phyloP scores from a whole-genome alignment of 2,329 filamentous ascomycete species.

The Mollisiaceae sp. region DNA sequence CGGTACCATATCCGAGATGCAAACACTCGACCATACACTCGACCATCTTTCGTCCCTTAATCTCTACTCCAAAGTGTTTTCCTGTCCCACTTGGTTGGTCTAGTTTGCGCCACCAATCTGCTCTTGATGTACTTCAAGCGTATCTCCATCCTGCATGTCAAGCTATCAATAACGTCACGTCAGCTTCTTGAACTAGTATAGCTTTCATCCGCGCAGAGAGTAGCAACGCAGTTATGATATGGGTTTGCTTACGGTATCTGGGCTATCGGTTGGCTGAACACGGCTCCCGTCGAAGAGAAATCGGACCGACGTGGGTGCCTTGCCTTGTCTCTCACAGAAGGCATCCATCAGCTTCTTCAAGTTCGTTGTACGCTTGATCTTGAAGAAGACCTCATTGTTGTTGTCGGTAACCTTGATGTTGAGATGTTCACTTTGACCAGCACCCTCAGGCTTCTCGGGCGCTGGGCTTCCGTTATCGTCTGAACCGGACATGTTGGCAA shows the following conservation, averaged over 20 bases:
- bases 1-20: slow-evolving; percentile 32
- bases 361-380: slow-evolving; percentile 96
- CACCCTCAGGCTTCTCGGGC: slow-evolving; percentile 40
- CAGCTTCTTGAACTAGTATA: background rate
- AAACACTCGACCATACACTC: slow-evolving; percentile 15
- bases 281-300: slow-evolving; percentile 97
- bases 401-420: slow-evolving; percentile 99
- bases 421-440: slow-evolving; percentile 72
- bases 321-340: slow-evolving; percentile 96
- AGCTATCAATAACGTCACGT: slow-evolving; percentile 61
- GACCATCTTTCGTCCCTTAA: background rate
- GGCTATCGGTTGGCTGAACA: slow-evolving; percentile 87
- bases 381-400: slow-evolving; percentile 99
- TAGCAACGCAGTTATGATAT: background rate
- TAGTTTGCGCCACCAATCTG: slow-evolving; percentile 77
- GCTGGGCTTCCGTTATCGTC: slow-evolving; percentile 55
- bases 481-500: slow-evolving; percentile 40
- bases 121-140: slow-evolving; percentile 96
- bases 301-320: slow-evolving; percentile 80
- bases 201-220: background rate
- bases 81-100: slow-evolving; percentile 21
- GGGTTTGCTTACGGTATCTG: slow-evolving; percentile 76
- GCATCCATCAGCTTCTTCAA: slow-evolving; percentile 98
- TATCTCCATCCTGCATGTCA: slow-evolving; percentile 96
- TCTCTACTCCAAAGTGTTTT: background rate